Evolutionary conservation across 192 early-diverging fungal genomes (phyloP), one percentile per base, ranked within the genome.

Genomic region (Funneliformis mosseae): DNA sequence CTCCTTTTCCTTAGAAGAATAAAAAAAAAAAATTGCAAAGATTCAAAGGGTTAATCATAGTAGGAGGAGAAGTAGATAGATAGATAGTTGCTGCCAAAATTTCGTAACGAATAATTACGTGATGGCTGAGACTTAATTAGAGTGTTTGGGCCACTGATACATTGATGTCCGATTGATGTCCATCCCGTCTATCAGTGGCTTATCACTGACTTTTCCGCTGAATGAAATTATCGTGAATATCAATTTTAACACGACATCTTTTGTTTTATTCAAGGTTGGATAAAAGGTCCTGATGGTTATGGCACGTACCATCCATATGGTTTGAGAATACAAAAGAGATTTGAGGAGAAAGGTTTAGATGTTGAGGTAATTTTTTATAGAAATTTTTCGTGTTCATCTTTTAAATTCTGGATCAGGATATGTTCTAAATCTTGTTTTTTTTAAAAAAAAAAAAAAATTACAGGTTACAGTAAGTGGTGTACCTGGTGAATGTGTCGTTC

Each of bases 391-490:
- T 27, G 18, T 41, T 69, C 41, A 21, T 70, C n/a, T 41, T 21
- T 18, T n/a, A 70, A 43, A 23, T 16, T n/a, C n/a, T n/a, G 38
- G 18, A 42, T 8, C 11, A n/a, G 16, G 21, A 41, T 42, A 6
- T 38, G 8, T 70, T 41, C n/a, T 75, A 50, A 75, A 38, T 21
- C 25, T 55, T 74, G 5, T 75, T 21, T 48, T 50, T 74, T 14
- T 74, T 43, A 45, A n/a, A 23, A n/a, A 14, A 28, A 64, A 25
- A 21, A 8, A 59, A 23, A 33, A 28, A n/a, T 66, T 48, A 16
- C 27, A 77, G 75, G 77, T 78, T 28, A 78, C 77, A 21, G 77
- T 78, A 5, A 78, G 77, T 50, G 77, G 77, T 78, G 77, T 78
- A 38, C 77, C 77, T 3, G 77, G 77, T 68, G 77, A 78, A 68